These are phyloP conservation scores for Tardiomyces digboiensis DNA, from an alignment of 1,139 yeast species.

Conservation along the genomic window DNA sequence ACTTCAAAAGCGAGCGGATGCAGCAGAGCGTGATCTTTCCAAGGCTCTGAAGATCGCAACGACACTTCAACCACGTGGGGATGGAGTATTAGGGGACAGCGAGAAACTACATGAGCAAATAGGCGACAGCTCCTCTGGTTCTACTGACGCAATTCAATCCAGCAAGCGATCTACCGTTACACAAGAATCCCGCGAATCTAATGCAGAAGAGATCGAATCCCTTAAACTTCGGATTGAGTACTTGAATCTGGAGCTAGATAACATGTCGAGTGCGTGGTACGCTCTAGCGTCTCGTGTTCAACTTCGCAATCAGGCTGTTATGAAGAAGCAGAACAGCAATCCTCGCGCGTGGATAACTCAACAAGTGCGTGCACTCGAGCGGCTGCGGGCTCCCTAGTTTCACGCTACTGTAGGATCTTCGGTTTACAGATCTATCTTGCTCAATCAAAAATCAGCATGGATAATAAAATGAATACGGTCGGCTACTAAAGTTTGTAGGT, in stretches of 20 bases:
- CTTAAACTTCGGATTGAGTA: not conserved
- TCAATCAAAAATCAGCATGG: not conserved
- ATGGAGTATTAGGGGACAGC: not conserved
- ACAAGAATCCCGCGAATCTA: not conserved
- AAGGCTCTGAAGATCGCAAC: not conserved
- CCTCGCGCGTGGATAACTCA: conserved; percentile 21
- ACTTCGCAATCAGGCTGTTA: conserved; percentile 17
- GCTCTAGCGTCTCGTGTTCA: conserved; percentile 20
- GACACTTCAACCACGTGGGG: too few relatives aligned
- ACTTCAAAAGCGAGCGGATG: not conserved
- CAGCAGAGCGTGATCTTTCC: not conserved
- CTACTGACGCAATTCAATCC: too few relatives aligned
- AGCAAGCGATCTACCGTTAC: too few relatives aligned
- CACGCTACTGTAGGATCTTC: too few relatives aligned
- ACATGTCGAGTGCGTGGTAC: conserved; percentile 22
- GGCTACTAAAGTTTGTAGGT: not conserved
- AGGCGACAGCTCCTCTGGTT: not conserved
- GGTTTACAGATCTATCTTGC: too few relatives aligned
- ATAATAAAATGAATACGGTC: not conserved
- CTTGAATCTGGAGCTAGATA: conserved; percentile 11
- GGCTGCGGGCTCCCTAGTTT: conserved; percentile 1
- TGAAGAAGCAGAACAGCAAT: conserved; percentile 14
- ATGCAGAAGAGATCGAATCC: not conserved
- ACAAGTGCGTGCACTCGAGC: conserved; percentile 15
- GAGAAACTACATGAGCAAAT: not conserved